These are phyloP conservation scores for Cytospora schulzeri DNA, from an alignment of 2,329 filamentous ascomycete genomes.

Conservation along the genomic window DNA sequence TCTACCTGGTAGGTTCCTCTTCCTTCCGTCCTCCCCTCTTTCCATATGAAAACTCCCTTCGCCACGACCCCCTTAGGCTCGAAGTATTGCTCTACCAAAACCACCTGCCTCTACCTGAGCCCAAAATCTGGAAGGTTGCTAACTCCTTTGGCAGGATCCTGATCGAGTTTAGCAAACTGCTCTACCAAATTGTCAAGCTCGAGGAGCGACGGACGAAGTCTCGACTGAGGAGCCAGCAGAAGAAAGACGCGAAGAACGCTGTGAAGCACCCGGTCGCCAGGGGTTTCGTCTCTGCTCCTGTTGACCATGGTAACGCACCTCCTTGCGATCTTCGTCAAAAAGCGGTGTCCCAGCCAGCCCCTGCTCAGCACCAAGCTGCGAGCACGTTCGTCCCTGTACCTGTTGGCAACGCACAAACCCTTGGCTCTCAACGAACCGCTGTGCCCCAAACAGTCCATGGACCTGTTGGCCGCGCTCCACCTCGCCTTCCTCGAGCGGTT, in stretches of 20 bases:
- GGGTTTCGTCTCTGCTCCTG: not conserved
- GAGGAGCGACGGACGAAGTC: constrained; percentile 24
- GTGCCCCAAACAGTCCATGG: no score
- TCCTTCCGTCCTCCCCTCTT: not conserved
- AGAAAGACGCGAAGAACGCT: not conserved
- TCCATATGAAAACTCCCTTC: not conserved
- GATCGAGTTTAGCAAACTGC: constrained; percentile 16
- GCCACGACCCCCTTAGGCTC: not conserved
- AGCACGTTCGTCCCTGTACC: not conserved
- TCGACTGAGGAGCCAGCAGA: not conserved
- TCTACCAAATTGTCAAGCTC: constrained; percentile 25
- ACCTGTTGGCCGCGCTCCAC: no score
- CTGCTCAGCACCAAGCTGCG: not conserved
- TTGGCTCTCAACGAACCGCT: no score
- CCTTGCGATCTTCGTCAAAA: not conserved
- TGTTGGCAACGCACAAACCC: no score
- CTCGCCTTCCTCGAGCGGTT: no score
- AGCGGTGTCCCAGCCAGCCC: not conserved
- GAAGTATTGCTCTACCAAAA: not conserved
- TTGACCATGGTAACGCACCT: not conserved
- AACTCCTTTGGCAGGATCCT: constrained; percentile 15
- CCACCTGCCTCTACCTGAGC: not conserved
- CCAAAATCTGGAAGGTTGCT: not conserved
- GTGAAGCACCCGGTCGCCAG: not conserved
- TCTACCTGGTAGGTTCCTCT: constrained; percentile 18